Evolutionary conservation across 78 protist species (phyloP).

Genomic region (Chrysochromulina tobinii): DNA sequence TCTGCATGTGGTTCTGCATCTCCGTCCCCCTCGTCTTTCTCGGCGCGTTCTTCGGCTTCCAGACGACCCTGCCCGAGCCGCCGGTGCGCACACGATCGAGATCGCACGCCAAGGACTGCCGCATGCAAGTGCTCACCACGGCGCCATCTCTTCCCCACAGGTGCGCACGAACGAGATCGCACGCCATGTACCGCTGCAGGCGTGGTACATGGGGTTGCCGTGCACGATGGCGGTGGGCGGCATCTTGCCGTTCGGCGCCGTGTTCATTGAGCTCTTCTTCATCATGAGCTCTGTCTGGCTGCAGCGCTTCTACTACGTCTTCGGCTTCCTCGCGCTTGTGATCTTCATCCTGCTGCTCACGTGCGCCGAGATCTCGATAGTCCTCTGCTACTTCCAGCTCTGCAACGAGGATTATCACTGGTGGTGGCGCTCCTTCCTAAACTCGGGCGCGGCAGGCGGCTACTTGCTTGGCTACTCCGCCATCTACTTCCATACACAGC

Average conservation of each 20-base stretch:
- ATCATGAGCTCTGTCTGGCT: conserved; percentile 63
- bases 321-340: conserved; percentile 42
- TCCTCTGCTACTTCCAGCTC: not conserved
- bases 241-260: conserved; percentile 75
- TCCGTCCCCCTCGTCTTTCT: conserved; percentile 92
- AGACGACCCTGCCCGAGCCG: not conserved
- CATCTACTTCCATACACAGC: conserved; percentile 74
- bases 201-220: conserved; percentile 39
- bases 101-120: conserved; percentile 49
- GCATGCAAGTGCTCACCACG: not conserved
- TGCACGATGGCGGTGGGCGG: conserved; percentile 46
- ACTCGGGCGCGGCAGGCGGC: not conserved
- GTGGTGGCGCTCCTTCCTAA: conserved; percentile 24
- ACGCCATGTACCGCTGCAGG: conserved; percentile 49
- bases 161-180: conserved; percentile 42
- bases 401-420: conserved; percentile 31
- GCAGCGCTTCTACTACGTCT: conserved; percentile 68
- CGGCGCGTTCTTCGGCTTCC: conserved; percentile 90
- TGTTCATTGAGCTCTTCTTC: conserved; percentile 79
- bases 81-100: conserved; percentile 2
- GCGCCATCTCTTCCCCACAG: not conserved
- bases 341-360: not conserved
- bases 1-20: conserved; percentile 89
- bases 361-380: conserved; percentile 29
- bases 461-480: conserved; percentile 77